A percentile compares a stretch with the other conserved stretches of the same genome.
These are phyloP conservation scores for Theobroma cacao DNA, from an alignment of 345 rosid species.

Conservation along the genomic window DNA sequence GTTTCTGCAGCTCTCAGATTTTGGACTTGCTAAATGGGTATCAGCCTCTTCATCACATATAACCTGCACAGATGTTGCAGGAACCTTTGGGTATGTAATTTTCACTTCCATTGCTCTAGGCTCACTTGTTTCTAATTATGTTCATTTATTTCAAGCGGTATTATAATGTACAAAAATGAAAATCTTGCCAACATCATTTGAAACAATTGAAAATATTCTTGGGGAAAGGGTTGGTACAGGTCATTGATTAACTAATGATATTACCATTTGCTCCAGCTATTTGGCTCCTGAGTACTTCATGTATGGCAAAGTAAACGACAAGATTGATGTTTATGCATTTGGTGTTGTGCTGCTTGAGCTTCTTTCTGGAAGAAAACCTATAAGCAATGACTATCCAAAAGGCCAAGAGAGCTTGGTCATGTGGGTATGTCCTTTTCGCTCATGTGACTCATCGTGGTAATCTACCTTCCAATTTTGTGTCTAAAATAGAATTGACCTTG, in stretches of 20 bases:
- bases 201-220: neutral
- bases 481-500: slow-evolving; percentile 9
- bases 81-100: slow-evolving; percentile 85
- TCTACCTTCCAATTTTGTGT: neutral
- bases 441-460: slow-evolving; percentile 6
- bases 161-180: neutral
- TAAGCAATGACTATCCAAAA: slow-evolving; percentile 55
- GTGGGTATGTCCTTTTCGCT: slow-evolving; percentile 65
- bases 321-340: slow-evolving; percentile 88
- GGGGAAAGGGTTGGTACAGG: neutral
- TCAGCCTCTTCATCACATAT: slow-evolving; percentile 58
- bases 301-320: slow-evolving; percentile 88
- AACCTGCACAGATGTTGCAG: slow-evolving; percentile 76
- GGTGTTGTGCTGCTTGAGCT: slow-evolving; percentile 98
- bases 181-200: neutral
- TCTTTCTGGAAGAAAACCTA: slow-evolving; percentile 86
- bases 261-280: slow-evolving; percentile 49
- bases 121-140: neutral
- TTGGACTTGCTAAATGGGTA: slow-evolving; percentile 86
- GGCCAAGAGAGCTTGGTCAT: slow-evolving; percentile 88
- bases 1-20: slow-evolving; percentile 78
- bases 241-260: neutral
- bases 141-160: neutral
- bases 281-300: slow-evolving; percentile 97
- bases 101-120: neutral